phyloP scores from a whole-genome alignment of 345 rosid species.

The Gossypioides kirkii region DNA sequence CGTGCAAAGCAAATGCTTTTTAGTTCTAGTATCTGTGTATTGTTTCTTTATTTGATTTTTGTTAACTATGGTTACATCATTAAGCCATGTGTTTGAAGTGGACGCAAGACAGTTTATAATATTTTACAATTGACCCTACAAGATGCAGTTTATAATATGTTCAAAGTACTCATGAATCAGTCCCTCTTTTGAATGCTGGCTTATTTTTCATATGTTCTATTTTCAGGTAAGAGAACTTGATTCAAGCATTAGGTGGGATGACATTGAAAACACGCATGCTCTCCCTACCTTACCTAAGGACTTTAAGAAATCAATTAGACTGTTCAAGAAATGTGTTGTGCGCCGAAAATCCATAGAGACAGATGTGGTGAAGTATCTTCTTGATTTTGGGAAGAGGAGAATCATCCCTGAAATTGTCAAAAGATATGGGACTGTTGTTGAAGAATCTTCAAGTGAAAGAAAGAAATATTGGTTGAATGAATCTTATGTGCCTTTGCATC shows the following conservation, averaged over 20 bases:
- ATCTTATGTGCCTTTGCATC: slow-evolving; percentile 80
- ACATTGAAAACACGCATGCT: slow-evolving; percentile 63
- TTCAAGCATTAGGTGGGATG: slow-evolving; percentile 81
- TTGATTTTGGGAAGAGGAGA: slow-evolving; percentile 98
- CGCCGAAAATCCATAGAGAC: slow-evolving; percentile 70
- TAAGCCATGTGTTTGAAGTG: neutral
- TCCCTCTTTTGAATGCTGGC: neutral
- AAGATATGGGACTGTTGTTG: slow-evolving; percentile 61
- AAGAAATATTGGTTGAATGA: slow-evolving; percentile 89
- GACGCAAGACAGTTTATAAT: neutral
- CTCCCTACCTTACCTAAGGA: slow-evolving; percentile 62
- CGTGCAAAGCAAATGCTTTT: neutral
- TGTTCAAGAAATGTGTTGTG: slow-evolving; percentile 77
- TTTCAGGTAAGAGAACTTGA: slow-evolving; percentile 88
- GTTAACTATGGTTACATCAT: neutral
- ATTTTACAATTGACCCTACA: neutral
- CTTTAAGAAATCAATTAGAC: slow-evolving; percentile 64
- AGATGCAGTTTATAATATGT: neutral
- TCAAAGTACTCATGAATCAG: neutral
- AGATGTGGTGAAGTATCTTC: slow-evolving; percentile 66
- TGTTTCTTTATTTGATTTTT: neutral
- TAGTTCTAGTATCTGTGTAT: neutral
- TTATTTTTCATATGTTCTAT: slow-evolving; percentile 2
- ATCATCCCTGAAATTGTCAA: slow-evolving; percentile 66
- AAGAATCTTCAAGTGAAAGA: slow-evolving; percentile 86